A percentile compares a stretch with the other conserved stretches of the same genome.
Evolutionary conservation across 1,284 basidiomycete genomes (phyloP).

Genomic region (Ustilago shanxiensis): DNA sequence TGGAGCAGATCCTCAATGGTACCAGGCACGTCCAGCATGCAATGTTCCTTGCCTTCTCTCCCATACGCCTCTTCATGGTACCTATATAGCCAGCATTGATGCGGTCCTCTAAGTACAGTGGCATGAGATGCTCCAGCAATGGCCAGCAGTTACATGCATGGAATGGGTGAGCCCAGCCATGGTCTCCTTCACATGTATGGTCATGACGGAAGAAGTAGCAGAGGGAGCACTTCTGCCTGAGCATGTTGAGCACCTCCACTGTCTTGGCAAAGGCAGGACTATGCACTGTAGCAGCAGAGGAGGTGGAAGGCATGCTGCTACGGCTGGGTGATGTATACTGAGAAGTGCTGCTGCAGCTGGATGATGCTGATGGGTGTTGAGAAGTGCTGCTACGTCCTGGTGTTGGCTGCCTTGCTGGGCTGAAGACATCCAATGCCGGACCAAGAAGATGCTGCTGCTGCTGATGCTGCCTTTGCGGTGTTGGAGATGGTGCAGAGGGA

Average conservation of each 20-base stretch:
- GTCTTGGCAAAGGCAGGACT: background rate
- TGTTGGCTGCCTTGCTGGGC: background rate
- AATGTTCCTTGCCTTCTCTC: background rate
- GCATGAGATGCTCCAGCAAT: background rate
- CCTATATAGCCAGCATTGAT: constrained; percentile 5
- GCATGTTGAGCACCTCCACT: background rate
- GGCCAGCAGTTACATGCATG: background rate
- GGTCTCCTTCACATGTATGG: constrained; percentile 3
- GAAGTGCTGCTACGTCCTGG: background rate
- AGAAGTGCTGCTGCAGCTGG: no score
- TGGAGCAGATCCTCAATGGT: background rate
- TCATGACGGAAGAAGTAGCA: constrained; percentile 10
- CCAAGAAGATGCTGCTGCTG: background rate
- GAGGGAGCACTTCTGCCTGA: background rate
- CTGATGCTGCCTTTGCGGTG: background rate
- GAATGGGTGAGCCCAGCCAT: background rate
- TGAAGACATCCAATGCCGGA: background rate
- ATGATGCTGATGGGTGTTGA: no score
- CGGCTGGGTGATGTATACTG: background rate
- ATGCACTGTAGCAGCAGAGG: background rate
- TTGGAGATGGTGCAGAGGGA: background rate
- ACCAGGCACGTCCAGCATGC: background rate
- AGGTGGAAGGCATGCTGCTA: background rate
- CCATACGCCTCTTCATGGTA: background rate
- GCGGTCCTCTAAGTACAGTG: background rate